A percentile compares a stretch with the other conserved stretches of the same genome.
Conservation (phyloP, 768 basidiomycete genomes). For the Rhodotorula sphaerocarpa region DNA sequence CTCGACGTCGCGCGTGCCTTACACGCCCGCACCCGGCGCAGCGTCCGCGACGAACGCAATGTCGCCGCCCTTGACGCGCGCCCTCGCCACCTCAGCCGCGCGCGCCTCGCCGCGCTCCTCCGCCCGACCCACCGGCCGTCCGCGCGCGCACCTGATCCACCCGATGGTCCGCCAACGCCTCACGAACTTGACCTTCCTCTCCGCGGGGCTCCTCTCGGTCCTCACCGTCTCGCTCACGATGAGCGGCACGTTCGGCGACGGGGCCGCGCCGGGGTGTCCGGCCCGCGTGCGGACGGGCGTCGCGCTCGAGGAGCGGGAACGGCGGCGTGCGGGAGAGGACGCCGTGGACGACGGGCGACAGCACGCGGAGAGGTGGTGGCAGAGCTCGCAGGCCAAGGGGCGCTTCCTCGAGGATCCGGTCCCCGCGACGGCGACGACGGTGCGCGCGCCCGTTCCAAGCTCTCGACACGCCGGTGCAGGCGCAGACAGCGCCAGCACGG, state of each 20-base stretch:
- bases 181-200: constrained; percentile 21
- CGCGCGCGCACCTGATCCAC: constrained; percentile 18
- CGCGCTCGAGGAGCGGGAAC: neutral
- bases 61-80: too few relatives aligned
- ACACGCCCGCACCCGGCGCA: neutral
- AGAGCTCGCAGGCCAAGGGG: constrained; percentile 6
- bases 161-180: constrained; percentile 12
- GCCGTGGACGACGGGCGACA: neutral
- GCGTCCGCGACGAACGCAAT: neutral
- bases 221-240: constrained; percentile 22
- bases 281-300: constrained; percentile 2
- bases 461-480: neutral
- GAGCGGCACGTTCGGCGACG: constrained; percentile 8
- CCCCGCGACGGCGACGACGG: neutral
- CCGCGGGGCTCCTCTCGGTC: constrained; percentile 19
- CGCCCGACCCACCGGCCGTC: neutral
- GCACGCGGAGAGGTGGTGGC: neutral
- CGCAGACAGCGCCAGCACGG: accelerated
- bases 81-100: too few relatives aligned
- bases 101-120: neutral
- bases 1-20: constrained; percentile 10
- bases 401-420: constrained; percentile 11
- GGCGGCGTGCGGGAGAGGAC: neutral
- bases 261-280: constrained; percentile 1
- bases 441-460: too few relatives aligned